Evolutionary conservation across 768 basidiomycete genomes (phyloP).

Genomic region (Terana coerulea): DNA sequence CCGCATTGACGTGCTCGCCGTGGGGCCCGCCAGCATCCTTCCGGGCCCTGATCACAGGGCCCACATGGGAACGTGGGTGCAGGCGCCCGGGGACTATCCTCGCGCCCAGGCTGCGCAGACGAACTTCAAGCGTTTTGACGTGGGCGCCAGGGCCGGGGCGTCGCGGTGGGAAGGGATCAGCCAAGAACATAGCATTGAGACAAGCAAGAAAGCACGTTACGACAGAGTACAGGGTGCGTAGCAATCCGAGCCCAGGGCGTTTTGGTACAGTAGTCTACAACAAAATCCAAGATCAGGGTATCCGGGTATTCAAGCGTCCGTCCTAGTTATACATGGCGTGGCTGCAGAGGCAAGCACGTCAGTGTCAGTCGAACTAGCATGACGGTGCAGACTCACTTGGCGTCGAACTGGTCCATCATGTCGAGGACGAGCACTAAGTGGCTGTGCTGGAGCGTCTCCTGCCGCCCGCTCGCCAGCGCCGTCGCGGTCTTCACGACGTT

Average conservation of each 20-base stretch:
- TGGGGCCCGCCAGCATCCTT: too few species aligned
- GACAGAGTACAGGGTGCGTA: neutral
- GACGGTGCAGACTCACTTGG: constrained; percentile 17
- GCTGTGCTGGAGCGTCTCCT: constrained; percentile 41
- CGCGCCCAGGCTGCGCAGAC: too few species aligned
- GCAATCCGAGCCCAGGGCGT: neutral
- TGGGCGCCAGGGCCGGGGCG: neutral
- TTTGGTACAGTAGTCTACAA: neutral
- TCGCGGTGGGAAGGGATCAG: neutral
- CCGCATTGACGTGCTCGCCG: too few species aligned
- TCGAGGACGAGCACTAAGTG: constrained; percentile 58
- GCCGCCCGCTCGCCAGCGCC: constrained; percentile 48
- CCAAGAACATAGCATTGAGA: neutral
- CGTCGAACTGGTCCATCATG: constrained; percentile 56
- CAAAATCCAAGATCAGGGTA: neutral
- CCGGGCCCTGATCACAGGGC: too few species aligned
- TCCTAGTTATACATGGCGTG: constrained; percentile 4
- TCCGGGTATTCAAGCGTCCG: neutral
- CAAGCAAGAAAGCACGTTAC: neutral
- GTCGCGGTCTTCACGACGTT: constrained; percentile 65
- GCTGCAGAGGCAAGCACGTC: neutral
- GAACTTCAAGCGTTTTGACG: too few species aligned
- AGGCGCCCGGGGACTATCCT: too few species aligned
- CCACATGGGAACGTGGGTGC: too few species aligned
- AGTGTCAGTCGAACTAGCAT: neutral